These are phyloP conservation scores for Neoascochyta sp. DNA, from an alignment of 2,329 filamentous ascomycete species.

Conservation along the genomic window DNA sequence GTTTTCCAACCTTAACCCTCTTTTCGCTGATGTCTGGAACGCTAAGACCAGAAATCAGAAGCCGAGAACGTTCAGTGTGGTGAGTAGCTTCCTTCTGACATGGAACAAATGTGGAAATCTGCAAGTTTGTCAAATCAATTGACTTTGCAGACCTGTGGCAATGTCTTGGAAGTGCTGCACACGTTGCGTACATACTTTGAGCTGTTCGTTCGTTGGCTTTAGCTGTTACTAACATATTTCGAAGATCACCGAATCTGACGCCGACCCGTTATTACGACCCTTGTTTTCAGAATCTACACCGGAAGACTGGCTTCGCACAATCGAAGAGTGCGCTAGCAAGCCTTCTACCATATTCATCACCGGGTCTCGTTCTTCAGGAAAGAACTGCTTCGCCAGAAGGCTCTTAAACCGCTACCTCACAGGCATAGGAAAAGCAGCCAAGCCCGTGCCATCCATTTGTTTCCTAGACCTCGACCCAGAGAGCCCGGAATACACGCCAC, in stretches of 20 bases:
- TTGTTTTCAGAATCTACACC: conserved; percentile 51
- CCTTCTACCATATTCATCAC: conserved; percentile 56
- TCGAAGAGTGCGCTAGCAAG: conserved; percentile 34
- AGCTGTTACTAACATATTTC: conserved; percentile 4
- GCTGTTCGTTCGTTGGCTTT: too few relatives aligned
- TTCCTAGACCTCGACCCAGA: conserved; percentile 75
- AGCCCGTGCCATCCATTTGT: conserved; percentile 43
- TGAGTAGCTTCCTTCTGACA: conserved; percentile 19
- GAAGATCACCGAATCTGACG: conserved; percentile 27
- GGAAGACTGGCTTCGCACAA: conserved; percentile 53
- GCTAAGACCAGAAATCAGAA: conserved; percentile 30
- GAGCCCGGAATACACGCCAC: conserved; percentile 69
- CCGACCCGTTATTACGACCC: conserved; percentile 24
- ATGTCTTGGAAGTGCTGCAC: too few relatives aligned
- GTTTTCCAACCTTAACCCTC: conserved; percentile 59
- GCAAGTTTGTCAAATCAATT: too few relatives aligned
- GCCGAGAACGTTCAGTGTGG: conserved; percentile 31
- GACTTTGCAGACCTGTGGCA: too few relatives aligned
- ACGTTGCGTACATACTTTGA: too few relatives aligned
- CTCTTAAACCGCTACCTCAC: conserved; percentile 66
- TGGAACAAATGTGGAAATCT: too few relatives aligned
- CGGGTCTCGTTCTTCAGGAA: conserved; percentile 69
- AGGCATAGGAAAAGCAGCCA: conserved; percentile 29
- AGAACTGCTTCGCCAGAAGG: conserved; percentile 68
- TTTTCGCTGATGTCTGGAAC: conserved; percentile 66